Evolutionary conservation across 306 rosid species (phyloP).

Genomic region (Dryas alaskensis): DNA sequence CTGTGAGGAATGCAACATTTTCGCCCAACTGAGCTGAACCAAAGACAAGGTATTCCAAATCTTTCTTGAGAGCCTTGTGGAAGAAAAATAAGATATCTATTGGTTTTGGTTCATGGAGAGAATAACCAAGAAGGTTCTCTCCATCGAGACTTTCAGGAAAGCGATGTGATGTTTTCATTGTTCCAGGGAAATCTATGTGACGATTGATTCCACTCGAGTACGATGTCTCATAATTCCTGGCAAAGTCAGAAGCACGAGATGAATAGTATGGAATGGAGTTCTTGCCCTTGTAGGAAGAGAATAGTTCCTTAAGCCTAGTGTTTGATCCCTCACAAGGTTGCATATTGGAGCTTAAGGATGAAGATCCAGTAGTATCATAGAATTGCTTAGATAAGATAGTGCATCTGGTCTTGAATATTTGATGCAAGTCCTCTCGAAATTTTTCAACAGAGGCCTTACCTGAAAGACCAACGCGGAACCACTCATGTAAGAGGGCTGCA

Average conservation of each 20-base stretch:
- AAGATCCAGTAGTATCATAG: conserved; percentile 46
- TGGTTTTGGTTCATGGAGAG: conserved; percentile 60
- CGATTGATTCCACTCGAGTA: conserved; percentile 65
- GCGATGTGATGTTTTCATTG: conserved; percentile 44
- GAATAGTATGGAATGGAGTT: conserved; percentile 39
- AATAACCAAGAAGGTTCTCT: conserved; percentile 35
- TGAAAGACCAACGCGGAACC: conserved; percentile 78
- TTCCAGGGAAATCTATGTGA: conserved; percentile 60
- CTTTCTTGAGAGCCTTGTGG: conserved; percentile 93
- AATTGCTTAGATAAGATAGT: conserved; percentile 42
- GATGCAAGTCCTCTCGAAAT: conserved; percentile 60
- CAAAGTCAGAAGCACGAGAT: conserved; percentile 39
- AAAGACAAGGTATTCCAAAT: conserved; percentile 75
- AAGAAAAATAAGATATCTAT: conserved; percentile 74
- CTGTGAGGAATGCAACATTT: conserved; percentile 48
- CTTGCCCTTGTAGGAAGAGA: conserved; percentile 32
- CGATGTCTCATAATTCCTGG: conserved; percentile 44
- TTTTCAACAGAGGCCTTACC: conserved; percentile 72
- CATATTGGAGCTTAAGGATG: conserved; percentile 41
- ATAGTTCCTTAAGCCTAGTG: conserved; percentile 6
- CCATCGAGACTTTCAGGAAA: conserved; percentile 36
- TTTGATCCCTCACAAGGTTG: conserved; percentile 27
- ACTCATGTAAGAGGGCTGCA: conserved; percentile 63
- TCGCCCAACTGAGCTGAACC: conserved; percentile 72
- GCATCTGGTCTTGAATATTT: conserved; percentile 59